Conservation (phyloP, 768 basidiomycete species). For the Cantharellus cinnabarinus region DNA sequence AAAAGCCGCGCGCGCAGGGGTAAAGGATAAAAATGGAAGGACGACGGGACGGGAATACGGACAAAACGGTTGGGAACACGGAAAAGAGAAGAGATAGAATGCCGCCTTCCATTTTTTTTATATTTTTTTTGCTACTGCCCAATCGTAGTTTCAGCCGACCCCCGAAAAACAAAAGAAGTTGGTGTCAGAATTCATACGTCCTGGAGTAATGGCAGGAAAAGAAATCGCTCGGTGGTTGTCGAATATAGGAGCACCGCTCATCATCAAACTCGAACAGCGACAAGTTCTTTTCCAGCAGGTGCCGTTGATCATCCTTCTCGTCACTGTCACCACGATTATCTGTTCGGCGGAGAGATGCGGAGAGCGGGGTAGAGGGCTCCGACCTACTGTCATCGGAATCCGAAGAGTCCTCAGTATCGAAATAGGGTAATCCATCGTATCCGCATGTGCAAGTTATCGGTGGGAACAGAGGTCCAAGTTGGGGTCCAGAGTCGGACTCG, state of each 20-base stretch:
- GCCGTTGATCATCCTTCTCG: not conserved
- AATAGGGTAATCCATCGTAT: not conserved
- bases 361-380: not conserved
- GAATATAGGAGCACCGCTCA: no score
- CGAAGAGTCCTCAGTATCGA: not conserved
- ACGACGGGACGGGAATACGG: no score
- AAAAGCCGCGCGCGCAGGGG: no score
- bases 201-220: not conserved
- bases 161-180: not conserved
- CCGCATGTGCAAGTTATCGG: not conserved
- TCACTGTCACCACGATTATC: not conserved
- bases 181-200: not conserved
- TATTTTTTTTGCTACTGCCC: no score
- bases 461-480: not conserved
- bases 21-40: no score
- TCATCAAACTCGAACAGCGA: no score
- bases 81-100: no score
- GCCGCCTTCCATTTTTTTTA: no score
- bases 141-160: no score
- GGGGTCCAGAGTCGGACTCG: not conserved
- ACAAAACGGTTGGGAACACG: no score
- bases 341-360: not conserved
- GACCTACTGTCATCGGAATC: not conserved
- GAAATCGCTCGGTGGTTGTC: not conserved
- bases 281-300: no score